Conservation (phyloP, 495 filamentous ascomycete species). For the Penicillium argentinense region DNA sequence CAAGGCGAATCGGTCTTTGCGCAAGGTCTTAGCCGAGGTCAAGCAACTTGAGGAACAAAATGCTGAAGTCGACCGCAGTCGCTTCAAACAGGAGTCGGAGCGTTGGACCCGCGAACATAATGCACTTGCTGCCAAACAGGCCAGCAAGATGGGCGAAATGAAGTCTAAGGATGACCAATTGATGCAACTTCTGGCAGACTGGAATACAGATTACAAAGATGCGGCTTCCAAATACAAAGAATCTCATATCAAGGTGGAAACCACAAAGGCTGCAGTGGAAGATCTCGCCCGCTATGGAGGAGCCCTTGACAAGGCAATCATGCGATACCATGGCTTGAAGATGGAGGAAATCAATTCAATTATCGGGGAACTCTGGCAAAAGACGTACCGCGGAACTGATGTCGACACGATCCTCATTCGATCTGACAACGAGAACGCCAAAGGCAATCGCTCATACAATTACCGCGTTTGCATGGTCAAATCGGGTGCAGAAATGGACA, state of each 20-base stretch:
- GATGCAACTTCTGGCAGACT: slow-evolving; percentile 66
- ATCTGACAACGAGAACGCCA: slow-evolving; percentile 76
- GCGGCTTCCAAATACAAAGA: slow-evolving; percentile 83
- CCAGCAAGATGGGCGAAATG: slow-evolving; percentile 68
- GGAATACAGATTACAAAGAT: slow-evolving; percentile 81
- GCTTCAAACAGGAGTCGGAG: slow-evolving; percentile 66
- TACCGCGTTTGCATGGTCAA: slow-evolving; percentile 99
- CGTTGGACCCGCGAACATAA: slow-evolving; percentile 61
- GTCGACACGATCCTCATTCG: slow-evolving; percentile 95
- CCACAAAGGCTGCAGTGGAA: slow-evolving; percentile 87
- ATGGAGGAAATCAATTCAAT: slow-evolving; percentile 99
- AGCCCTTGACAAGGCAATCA: slow-evolving; percentile 92
- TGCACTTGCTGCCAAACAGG: slow-evolving; percentile 58
- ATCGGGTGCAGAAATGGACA: slow-evolving; percentile 96
- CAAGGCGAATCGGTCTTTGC: slow-evolving; percentile 63
- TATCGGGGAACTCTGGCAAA: slow-evolving; percentile 92
- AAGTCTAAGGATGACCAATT: slow-evolving; percentile 81
- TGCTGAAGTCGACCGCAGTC: slow-evolving; percentile 76
- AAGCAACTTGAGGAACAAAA: slow-evolving; percentile 74
- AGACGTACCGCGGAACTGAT: slow-evolving; percentile 95
- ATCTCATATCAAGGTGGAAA: slow-evolving; percentile 85
- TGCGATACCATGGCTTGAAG: slow-evolving; percentile 91
- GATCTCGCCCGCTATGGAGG: slow-evolving; percentile 78
- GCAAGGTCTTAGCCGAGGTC: slow-evolving; percentile 68
- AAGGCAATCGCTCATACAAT: slow-evolving; percentile 85